Evolutionary conservation across 495 filamentous ascomycete genomes (phyloP), one percentile per base, ranked within the genome.

Genomic region (Lindgomyces ingoldianus): DNA sequence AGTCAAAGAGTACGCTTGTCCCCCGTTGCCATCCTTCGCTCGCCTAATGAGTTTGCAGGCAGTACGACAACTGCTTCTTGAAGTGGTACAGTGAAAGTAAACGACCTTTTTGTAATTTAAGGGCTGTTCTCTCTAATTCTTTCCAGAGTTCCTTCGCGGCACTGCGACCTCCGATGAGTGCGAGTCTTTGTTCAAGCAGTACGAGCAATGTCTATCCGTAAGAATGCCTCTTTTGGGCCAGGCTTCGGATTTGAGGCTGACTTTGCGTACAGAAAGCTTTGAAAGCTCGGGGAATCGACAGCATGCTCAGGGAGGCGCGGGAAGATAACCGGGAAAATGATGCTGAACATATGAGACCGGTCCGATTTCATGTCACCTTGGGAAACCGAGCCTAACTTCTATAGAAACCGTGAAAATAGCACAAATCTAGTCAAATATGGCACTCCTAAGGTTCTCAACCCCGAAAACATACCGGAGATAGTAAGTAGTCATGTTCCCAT

Each of bases 81-180:
- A 95, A 93, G 74, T 96, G 92, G 92, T 96, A 96, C 75, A 96
- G 91, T 70, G 92, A 96, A 75, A 96, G 92, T 93, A 80, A 52
- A 87, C 75, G 18, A 59, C 44, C 42, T 41, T n/a, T n/a, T n/a
- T n/a, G n/a, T n/a, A n/a, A n/a, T n/a, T n/a, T n/a, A n/a, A n/a
- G n/a, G n/a, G n/a, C n/a, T n/a, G n/a, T n/a, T n/a, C n/a, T n/a
- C n/a, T n/a, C n/a, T n/a, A n/a, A n/a, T n/a, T n/a, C n/a, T n/a
- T n/a, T n/a, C n/a, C n/a, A 96, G 92, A 94, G 78, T 96, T 93
- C 70, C 85, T 96, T 27, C 83, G 90, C 60, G 91, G 91, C 24
- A 87, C 87, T 59, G 87, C 89, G 6, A 84, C 84, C 21, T 85
- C 84, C 60, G 91, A 96, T 73, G 92, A 96, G 74, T 96, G 92